phyloP scores from a whole-genome alignment of 331 rosid species.

The Phaseolus coccineus region DNA sequence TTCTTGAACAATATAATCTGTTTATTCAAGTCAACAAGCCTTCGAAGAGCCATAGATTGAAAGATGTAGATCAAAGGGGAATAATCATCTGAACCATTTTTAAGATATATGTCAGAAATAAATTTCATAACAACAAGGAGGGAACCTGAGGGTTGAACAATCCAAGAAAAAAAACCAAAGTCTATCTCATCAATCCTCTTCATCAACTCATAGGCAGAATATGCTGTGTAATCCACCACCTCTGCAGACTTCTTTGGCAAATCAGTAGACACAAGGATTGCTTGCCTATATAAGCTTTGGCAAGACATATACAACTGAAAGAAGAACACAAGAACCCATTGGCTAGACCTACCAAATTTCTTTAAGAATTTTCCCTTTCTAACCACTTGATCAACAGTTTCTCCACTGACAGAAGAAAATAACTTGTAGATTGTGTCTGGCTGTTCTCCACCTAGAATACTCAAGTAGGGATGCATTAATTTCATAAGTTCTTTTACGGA shows the following conservation, averaged over 20 bases:
- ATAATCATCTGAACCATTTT: slow-evolving; percentile 50
- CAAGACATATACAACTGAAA: slow-evolving; percentile 77
- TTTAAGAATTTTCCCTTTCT: slow-evolving; percentile 54
- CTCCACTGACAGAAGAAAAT: slow-evolving; percentile 58
- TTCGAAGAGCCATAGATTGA: slow-evolving; percentile 83
- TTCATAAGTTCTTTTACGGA: slow-evolving; percentile 65
- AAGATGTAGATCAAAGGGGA: slow-evolving; percentile 67
- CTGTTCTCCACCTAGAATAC: slow-evolving; percentile 66
- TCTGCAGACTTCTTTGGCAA: slow-evolving; percentile 70
- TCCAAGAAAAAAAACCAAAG: slow-evolving; percentile 74
- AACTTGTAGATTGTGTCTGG: slow-evolving; percentile 65
- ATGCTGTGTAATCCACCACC: slow-evolving; percentile 68
- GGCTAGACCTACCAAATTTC: slow-evolving; percentile 62
- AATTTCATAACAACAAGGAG: slow-evolving; percentile 68
- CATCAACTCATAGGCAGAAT: slow-evolving; percentile 77
- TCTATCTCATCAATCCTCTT: slow-evolving; percentile 69
- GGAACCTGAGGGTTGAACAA: slow-evolving; percentile 75
- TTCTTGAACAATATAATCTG: slow-evolving; percentile 67
- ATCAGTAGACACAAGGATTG: slow-evolving; percentile 73
- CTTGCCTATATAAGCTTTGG: slow-evolving; percentile 74
- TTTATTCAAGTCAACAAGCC: slow-evolving; percentile 86
- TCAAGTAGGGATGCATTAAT: slow-evolving; percentile 67
- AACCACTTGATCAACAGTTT: slow-evolving; percentile 46
- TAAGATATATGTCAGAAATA: slow-evolving; percentile 63
- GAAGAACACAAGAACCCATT: slow-evolving; percentile 81